Conservation (phyloP, 768 basidiomycete species). For the Cubamyces sp. region DNA sequence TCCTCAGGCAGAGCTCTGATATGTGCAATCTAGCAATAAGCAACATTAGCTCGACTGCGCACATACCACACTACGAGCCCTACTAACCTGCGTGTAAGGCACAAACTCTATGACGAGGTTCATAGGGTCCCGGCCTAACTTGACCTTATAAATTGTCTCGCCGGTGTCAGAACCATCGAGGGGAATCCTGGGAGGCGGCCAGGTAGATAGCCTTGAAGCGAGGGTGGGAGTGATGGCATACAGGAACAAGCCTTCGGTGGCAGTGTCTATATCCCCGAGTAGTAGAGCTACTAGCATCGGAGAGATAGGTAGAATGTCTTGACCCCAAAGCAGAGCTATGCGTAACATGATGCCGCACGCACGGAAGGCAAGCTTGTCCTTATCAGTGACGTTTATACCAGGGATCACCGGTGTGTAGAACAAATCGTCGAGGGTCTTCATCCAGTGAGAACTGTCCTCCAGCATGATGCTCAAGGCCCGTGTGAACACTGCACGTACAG, state of each 20-base stretch:
- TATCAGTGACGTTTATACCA: neutral
- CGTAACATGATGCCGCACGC: neutral
- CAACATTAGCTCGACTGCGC: too few species aligned
- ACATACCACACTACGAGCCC: neutral
- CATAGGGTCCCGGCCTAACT: neutral
- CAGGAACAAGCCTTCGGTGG: neutral
- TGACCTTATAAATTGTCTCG: neutral
- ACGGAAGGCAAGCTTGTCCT: neutral
- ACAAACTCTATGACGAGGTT: neutral
- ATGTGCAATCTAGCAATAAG: too few species aligned
- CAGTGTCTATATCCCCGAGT: neutral
- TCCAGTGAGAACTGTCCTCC: neutral
- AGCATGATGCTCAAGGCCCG: neutral
- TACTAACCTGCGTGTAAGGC: neutral
- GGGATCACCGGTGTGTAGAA: neutral
- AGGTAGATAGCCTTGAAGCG: neutral
- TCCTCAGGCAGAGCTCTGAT: too few species aligned
- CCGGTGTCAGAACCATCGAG: neutral
- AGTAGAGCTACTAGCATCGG: neutral
- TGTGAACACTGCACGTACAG: neutral
- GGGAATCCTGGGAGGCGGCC: neutral
- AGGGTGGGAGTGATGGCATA: neutral
- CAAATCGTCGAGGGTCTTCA: neutral
- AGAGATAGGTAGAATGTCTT: neutral
- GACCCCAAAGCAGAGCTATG: neutral